phyloP scores from a whole-genome alignment of 108 stramenopile genomes.

The Nannochloropsis salina region DNA sequence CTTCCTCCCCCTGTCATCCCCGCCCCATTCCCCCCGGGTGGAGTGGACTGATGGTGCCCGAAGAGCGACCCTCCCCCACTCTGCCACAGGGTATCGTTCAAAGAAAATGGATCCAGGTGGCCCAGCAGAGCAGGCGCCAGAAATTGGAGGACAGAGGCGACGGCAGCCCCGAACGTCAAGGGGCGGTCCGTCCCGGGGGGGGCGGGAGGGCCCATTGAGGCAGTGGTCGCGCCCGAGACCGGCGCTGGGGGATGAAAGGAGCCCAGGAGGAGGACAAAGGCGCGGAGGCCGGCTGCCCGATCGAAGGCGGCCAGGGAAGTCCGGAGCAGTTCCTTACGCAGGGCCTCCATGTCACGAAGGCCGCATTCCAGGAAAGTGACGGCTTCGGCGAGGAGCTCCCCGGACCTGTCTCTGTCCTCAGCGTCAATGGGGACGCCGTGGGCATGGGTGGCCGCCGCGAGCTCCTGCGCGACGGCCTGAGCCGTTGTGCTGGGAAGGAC shows the following conservation, averaged over 20 bases:
- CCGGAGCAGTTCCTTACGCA: background rate
- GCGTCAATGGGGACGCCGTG: background rate
- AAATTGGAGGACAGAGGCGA: background rate
- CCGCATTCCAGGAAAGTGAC: slow-evolving; percentile 14
- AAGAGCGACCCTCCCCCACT: background rate
- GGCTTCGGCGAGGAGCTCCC: slow-evolving; percentile 28
- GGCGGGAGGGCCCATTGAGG: background rate
- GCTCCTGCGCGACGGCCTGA: background rate
- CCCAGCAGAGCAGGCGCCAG: background rate
- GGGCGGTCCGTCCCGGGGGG: background rate
- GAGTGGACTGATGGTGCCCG: background rate
- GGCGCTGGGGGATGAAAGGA: background rate
- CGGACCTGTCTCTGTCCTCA: background rate
- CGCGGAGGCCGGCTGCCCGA: slow-evolving; percentile 11
- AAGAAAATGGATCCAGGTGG: background rate
- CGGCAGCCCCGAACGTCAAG: background rate
- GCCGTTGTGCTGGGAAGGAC: background rate
- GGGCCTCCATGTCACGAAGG: background rate
- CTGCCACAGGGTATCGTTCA: background rate
- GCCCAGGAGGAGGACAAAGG: slow-evolving; percentile 14
- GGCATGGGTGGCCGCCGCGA: background rate
- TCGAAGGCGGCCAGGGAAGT: background rate
- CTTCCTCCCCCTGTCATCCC: background rate
- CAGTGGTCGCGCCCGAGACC: background rate
- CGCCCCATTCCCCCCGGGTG: background rate